Percentiles rank a stretch among this genome's conserved stretches.
These are phyloP conservation scores for Miamiensis avidus DNA, from an alignment of 169 alveolate species.

Conservation along the genomic window DNA sequence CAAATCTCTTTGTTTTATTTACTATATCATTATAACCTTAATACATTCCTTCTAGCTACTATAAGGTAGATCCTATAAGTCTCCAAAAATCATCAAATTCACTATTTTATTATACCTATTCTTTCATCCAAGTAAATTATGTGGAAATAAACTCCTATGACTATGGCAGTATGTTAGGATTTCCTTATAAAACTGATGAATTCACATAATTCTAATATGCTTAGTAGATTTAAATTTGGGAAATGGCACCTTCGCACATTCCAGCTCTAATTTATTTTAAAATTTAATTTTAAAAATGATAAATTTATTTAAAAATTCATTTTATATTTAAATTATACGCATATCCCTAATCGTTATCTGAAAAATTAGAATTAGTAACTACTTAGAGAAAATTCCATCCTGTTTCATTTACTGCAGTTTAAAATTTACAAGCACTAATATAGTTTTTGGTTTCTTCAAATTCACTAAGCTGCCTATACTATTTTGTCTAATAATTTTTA, in stretches of 20 bases:
- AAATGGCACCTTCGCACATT: background rate
- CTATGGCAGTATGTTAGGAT: background rate
- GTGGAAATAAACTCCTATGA: constrained; percentile 1
- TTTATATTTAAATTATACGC: no score
- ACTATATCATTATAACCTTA: constrained; percentile 45
- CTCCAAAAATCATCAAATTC: constrained; percentile 42
- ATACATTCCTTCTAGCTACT: constrained; percentile 44
- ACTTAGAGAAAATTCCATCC: constrained; percentile 10
- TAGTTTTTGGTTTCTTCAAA: no score
- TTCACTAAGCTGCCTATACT: no score
- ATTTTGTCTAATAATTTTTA: no score
- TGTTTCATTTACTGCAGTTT: constrained; percentile 6
- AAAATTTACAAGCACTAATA: no score
- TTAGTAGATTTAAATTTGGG: background rate
- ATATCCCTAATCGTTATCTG: constrained; percentile 10
- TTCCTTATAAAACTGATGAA: constrained; percentile 7
- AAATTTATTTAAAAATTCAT: no score
- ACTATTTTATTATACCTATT: constrained; percentile 27
- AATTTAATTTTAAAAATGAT: no score
- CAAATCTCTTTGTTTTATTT: constrained; percentile 24
- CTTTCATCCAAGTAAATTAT: constrained; percentile 22
- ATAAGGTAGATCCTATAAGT: constrained; percentile 27
- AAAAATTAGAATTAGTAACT: background rate
- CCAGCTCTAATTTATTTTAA: constrained; percentile 17
- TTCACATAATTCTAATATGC: constrained; percentile 8